These are phyloP conservation scores for Pythium guiyangense DNA, from an alignment of 352 stramenopile species.

Conservation along the genomic window DNA sequence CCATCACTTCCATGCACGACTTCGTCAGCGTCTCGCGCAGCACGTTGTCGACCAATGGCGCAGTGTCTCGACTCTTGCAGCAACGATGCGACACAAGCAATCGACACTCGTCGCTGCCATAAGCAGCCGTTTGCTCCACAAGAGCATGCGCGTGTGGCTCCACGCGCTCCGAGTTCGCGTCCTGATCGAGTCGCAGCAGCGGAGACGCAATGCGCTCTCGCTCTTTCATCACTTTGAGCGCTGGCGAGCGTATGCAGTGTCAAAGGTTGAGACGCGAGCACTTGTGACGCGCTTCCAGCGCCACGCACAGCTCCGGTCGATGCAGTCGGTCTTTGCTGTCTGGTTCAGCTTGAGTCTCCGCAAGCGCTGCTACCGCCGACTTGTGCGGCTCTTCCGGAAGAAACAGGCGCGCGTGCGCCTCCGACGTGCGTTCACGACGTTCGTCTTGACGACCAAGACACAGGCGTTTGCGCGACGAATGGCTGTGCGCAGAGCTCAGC, in stretches of 20 bases:
- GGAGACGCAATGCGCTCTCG: background rate
- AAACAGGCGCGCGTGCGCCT: slow-evolving; percentile 17
- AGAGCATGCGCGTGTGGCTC: slow-evolving; percentile 3
- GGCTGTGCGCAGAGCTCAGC: slow-evolving; percentile 2
- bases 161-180: slow-evolving; percentile 4
- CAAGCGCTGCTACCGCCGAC: slow-evolving; percentile 26
- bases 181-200: slow-evolving; percentile 1
- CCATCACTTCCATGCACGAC: background rate
- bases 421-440: slow-evolving; percentile 15
- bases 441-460: slow-evolving; percentile 12
- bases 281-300: slow-evolving; percentile 8
- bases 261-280: background rate
- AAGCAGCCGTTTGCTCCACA: background rate
- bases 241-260: slow-evolving; percentile 2
- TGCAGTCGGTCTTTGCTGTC: slow-evolving; percentile 13
- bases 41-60: slow-evolving; percentile 1
- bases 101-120: background rate
- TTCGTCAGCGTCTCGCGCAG: background rate
- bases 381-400: slow-evolving; percentile 40
- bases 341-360: slow-evolving; percentile 27
- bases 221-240: slow-evolving; percentile 2
- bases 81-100: slow-evolving; percentile 1
- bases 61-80: background rate
- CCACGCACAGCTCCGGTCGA: slow-evolving; percentile 7
- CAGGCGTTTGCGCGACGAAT: slow-evolving; percentile 9